These are phyloP conservation scores for Rauvolfia tetraphylla DNA, from an alignment of 257 asterid genomes.

Conservation along the genomic window DNA sequence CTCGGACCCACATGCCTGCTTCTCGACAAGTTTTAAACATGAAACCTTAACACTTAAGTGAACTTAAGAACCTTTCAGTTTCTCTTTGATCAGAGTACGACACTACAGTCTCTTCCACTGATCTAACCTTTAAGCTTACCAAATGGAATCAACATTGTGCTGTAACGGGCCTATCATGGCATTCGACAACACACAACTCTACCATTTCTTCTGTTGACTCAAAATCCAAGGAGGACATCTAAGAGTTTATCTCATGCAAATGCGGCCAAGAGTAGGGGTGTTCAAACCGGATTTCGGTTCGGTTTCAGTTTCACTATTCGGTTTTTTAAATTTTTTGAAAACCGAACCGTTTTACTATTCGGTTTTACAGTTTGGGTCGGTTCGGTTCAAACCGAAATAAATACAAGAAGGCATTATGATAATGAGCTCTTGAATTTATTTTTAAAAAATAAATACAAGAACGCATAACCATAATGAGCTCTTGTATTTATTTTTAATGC, in stretches of 20 bases:
- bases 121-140: background rate
- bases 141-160: background rate
- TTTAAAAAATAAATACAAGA: too few species aligned
- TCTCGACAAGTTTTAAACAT: background rate
- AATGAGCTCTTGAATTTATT: too few species aligned
- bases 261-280: too few species aligned
- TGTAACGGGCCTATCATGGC: background rate
- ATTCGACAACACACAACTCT: background rate
- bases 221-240: background rate
- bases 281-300: too few species aligned
- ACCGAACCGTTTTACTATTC: too few species aligned
- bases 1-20: background rate
- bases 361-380: too few species aligned
- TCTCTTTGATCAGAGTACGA: background rate
- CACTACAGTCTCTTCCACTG: background rate
- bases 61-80: background rate
- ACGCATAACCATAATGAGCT: too few species aligned
- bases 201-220: background rate
- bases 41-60: background rate
- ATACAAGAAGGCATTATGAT: too few species aligned
- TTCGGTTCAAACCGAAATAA: too few species aligned
- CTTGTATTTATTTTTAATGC: too few species aligned
- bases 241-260: background rate
- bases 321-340: too few species aligned
- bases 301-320: too few species aligned